A percentile compares a stretch with the other conserved stretches of the same genome.
These are phyloP conservation scores for Sicyos edulis DNA, from an alignment of 306 rosid species.

Conservation along the genomic window DNA sequence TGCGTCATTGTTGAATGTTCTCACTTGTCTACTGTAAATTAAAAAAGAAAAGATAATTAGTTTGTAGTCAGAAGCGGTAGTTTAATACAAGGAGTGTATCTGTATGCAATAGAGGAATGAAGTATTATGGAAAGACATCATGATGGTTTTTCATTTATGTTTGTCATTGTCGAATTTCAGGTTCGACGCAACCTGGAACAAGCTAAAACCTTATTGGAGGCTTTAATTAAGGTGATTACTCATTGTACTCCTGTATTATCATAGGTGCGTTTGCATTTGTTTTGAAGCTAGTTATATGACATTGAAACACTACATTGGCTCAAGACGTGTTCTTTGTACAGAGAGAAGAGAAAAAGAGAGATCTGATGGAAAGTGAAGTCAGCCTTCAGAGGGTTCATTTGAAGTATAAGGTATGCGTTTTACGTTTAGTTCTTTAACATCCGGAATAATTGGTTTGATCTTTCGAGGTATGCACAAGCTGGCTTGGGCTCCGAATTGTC, in stretches of 20 bases:
- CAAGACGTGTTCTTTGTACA: constrained; percentile 33
- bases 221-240: constrained; percentile 71
- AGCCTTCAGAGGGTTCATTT: constrained; percentile 83
- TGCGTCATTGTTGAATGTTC: background rate
- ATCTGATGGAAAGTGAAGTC: constrained; percentile 88
- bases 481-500: no score
- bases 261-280: constrained; percentile 7
- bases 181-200: constrained; percentile 98
- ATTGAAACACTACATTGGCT: constrained; percentile 23
- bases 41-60: background rate
- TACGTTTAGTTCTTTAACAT: background rate
- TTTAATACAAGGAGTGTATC: background rate
- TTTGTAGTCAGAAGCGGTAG: background rate
- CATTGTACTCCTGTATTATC: constrained; percentile 20
- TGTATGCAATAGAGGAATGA: background rate
- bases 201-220: constrained; percentile 83
- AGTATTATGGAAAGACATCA: background rate
- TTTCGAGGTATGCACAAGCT: no score
- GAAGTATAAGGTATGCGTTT: constrained; percentile 62
- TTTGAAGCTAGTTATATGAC: constrained; percentile 1
- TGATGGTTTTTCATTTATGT: background rate
- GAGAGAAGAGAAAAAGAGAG: constrained; percentile 93
- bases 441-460: background rate
- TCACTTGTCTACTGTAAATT: background rate
- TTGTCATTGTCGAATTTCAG: constrained; percentile 35